phyloP scores from a whole-genome alignment of 805 yeast species.

The Kazachstania viticola region DNA sequence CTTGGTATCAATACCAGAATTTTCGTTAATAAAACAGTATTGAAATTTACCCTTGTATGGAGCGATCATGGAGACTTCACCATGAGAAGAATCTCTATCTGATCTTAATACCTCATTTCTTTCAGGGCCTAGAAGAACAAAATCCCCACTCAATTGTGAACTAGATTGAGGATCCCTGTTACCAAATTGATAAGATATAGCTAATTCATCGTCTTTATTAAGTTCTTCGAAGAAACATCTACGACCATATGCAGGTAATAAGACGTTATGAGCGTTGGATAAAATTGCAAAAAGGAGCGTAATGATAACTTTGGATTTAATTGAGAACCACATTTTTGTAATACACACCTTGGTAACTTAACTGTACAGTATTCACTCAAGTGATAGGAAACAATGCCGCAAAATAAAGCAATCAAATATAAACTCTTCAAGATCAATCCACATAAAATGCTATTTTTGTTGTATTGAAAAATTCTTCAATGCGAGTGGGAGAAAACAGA shows the following conservation, averaged over 20 bases:
- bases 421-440: too few relatives aligned
- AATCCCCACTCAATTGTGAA: conserved; percentile 57
- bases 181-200: conserved; percentile 87
- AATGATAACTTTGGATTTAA: conserved; percentile 2
- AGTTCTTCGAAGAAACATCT: conserved; percentile 81
- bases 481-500: too few relatives aligned
- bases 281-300: conserved; percentile 4
- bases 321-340: conserved; percentile 5
- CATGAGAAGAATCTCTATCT: conserved; percentile 57
- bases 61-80: conserved; percentile 63
- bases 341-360: too few relatives aligned
- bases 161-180: conserved; percentile 68
- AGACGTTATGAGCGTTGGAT: conserved; percentile 59
- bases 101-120: conserved; percentile 34
- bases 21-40: conserved; percentile 89
- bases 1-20: conserved; percentile 55
- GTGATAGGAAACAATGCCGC: too few relatives aligned
- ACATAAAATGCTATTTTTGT: too few relatives aligned
- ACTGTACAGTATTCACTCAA: too few relatives aligned
- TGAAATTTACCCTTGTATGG: conserved; percentile 59
- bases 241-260: conserved; percentile 72
- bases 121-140: conserved; percentile 42
- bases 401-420: too few relatives aligned
- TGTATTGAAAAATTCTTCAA: too few relatives aligned
- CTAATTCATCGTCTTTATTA: conserved; percentile 73